phyloP scores from a whole-genome alignment of 306 rosid genomes.

The Dalbergia cochinchinensis region DNA sequence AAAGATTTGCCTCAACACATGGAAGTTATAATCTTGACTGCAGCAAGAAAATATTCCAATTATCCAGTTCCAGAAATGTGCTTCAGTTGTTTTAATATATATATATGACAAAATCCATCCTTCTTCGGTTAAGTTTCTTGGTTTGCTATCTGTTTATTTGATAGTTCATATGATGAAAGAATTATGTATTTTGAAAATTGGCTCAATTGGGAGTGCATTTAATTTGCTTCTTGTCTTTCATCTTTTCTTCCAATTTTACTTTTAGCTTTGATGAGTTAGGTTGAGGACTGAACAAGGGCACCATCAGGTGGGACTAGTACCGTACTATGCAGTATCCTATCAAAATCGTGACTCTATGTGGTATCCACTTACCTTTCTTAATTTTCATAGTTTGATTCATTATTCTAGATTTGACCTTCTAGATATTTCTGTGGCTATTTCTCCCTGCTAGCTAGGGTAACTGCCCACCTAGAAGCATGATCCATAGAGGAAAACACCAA shows the following conservation, averaged over 20 bases:
- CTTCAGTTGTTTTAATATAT: constrained; percentile 4
- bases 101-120: constrained; percentile 20
- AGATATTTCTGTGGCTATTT: constrained; percentile 26
- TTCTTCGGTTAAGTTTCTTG: not conserved
- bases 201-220: constrained; percentile 1
- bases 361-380: constrained; percentile 24
- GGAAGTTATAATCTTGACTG: constrained; percentile 22
- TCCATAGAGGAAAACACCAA: not conserved
- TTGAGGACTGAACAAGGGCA: constrained; percentile 37
- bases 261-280: not conserved
- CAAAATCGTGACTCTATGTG: constrained; percentile 42
- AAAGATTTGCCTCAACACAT: not conserved
- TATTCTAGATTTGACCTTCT: constrained; percentile 42
- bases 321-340: constrained; percentile 29
- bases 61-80: not conserved
- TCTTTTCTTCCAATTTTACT: not conserved
- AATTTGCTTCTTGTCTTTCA: constrained; percentile 31
- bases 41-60: not conserved
- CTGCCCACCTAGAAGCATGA: constrained; percentile 33
- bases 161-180: not conserved
- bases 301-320: constrained; percentile 43
- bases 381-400: constrained; percentile 15
- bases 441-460: not conserved
- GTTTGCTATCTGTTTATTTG: constrained; percentile 10
- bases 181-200: not conserved